Evolutionary conservation across 306 rosid genomes (phyloP).

Genomic region (Vicia sativa): DNA sequence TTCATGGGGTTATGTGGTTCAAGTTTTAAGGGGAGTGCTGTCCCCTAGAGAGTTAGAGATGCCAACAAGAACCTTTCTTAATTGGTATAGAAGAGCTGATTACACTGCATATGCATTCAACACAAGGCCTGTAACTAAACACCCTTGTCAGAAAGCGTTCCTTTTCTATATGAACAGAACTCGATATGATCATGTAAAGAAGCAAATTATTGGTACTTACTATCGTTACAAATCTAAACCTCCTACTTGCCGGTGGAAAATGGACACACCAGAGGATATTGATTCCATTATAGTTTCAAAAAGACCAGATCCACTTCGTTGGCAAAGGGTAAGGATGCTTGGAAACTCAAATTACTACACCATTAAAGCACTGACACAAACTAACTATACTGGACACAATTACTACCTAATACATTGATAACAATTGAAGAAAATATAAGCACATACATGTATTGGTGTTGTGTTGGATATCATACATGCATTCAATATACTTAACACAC

Average conservation of each 20-base stretch:
- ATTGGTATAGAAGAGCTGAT: slow-evolving; percentile 80
- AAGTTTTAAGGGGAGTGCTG: slow-evolving; percentile 64
- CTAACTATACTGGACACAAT: background rate
- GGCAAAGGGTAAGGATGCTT: slow-evolving; percentile 65
- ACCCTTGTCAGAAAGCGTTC: slow-evolving; percentile 84
- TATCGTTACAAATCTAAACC: slow-evolving; percentile 35
- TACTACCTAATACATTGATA: background rate
- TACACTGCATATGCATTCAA: slow-evolving; percentile 86
- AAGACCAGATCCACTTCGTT: slow-evolving; percentile 74
- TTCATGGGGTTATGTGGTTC: slow-evolving; percentile 91
- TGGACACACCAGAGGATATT: slow-evolving; percentile 61
- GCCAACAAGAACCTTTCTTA: slow-evolving; percentile 76
- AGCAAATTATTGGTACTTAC: slow-evolving; percentile 51
- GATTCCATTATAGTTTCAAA: slow-evolving; percentile 61
- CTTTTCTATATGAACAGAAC: slow-evolving; percentile 54
- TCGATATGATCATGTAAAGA: slow-evolving; percentile 47
- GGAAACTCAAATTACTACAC: background rate
- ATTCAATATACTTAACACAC: background rate
- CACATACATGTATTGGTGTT: background rate
- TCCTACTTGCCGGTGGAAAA: slow-evolving; percentile 66
- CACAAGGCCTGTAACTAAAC: slow-evolving; percentile 81
- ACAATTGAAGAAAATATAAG: background rate
- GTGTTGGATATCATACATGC: background rate
- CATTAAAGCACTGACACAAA: background rate
- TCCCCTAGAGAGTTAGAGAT: slow-evolving; percentile 83